A percentile compares a stretch with the other conserved stretches of the same genome.
Conservation (phyloP, 75 land plant species). For the Pseudotsuga menziesii region DNA sequence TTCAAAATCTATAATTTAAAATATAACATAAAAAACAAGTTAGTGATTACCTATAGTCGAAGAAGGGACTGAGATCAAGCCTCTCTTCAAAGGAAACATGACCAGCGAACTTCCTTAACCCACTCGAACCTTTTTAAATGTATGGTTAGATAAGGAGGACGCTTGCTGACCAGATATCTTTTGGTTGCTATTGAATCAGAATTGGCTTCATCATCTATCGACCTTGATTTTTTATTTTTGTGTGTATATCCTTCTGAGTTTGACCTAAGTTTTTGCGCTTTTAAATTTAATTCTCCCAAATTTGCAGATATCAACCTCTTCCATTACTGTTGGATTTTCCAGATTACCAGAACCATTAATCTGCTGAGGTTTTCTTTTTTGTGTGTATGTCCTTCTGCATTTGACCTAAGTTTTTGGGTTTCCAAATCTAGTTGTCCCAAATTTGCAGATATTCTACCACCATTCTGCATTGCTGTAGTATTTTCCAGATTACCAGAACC, state of each 20-base stretch:
- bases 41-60: too few species aligned
- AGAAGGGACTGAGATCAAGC: too few species aligned
- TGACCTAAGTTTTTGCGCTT: background rate
- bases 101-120: too few species aligned
- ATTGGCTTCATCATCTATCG: slow-evolving; percentile 3
- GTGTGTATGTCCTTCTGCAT: slow-evolving; percentile 5
- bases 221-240: slow-evolving; percentile 14
- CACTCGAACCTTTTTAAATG: slow-evolving; percentile 83
- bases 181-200: slow-evolving; percentile 64
- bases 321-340: too few species aligned
- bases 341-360: too few species aligned
- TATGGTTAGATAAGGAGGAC: slow-evolving; percentile 70
- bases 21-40: too few species aligned
- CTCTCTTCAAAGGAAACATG: too few species aligned
- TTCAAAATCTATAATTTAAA: too few species aligned
- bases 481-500: too few species aligned
- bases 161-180: slow-evolving; percentile 61
- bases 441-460: background rate
- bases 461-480: background rate
- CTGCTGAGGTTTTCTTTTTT: background rate
- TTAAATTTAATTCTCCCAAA: background rate
- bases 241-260: slow-evolving; percentile 5
- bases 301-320: background rate
- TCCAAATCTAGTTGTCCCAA: background rate
- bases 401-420: background rate